Evolutionary conservation across 78 protist species (phyloP).

Genomic region (Protostelium mycophagum): DNA sequence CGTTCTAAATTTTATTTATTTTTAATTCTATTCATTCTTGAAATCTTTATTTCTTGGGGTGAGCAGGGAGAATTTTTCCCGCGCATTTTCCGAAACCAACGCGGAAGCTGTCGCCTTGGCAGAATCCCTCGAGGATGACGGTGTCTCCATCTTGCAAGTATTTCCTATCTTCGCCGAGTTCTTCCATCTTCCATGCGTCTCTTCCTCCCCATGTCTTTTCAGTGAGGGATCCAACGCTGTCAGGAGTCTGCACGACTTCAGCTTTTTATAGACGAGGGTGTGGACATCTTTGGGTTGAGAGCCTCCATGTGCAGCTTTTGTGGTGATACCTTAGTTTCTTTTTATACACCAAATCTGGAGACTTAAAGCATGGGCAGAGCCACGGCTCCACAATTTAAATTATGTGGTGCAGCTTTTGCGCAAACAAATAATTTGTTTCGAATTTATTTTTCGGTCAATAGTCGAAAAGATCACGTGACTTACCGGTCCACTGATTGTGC

Average conservation of each 20-base stretch:
- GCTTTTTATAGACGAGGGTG: too few relatives aligned
- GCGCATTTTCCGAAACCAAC: slow-evolving; percentile 83
- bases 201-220: slow-evolving; percentile 86
- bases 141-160: slow-evolving; percentile 82
- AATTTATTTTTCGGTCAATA: background rate
- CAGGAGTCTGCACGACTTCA: slow-evolving; percentile 27
- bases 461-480: background rate
- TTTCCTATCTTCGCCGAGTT: slow-evolving; percentile 56
- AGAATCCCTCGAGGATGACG: slow-evolving; percentile 60
- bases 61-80: slow-evolving; percentile 46
- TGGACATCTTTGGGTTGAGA: too few relatives aligned
- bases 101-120: slow-evolving; percentile 76
- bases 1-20: background rate
- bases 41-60: background rate
- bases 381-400: too few relatives aligned
- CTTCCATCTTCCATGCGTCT: slow-evolving; percentile 33
- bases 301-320: too few relatives aligned
- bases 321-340: too few relatives aligned
- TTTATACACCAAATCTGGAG: too few relatives aligned
- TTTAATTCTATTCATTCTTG: background rate
- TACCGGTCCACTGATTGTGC: slow-evolving; percentile 89
- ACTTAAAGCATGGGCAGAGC: too few relatives aligned
- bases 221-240: slow-evolving; percentile 76
- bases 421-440: background rate
- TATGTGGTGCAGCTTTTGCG: background rate